phyloP scores from a whole-genome alignment of 768 basidiomycete species.

The Solioccasus polychromus region DNA sequence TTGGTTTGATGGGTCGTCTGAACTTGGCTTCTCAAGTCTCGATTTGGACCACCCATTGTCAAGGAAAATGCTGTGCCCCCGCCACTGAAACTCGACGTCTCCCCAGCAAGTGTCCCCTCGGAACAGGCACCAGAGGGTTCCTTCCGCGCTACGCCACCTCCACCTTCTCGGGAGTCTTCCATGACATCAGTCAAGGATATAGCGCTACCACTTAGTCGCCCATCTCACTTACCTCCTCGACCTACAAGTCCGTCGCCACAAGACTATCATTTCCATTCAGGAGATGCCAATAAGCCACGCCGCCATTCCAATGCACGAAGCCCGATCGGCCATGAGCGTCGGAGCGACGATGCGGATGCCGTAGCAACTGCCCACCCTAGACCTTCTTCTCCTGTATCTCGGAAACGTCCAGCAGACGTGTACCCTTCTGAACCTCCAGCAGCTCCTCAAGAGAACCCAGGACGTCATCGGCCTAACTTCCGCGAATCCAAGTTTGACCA shows the following conservation, averaged over 20 bases:
- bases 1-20: neutral
- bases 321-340: neutral
- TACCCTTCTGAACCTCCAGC: conserved; percentile 7
- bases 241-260: conserved; percentile 20
- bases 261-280: conserved; percentile 7
- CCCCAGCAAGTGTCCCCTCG: conserved; percentile 17
- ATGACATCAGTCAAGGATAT: conserved; percentile 15
- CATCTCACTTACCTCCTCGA: conserved; percentile 21
- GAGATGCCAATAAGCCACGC: conserved; percentile 4
- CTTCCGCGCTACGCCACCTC: conserved; percentile 26
- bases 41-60: conserved; percentile 30
- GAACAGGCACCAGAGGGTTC: conserved; percentile 14
- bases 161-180: conserved; percentile 31
- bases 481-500: conserved; percentile 10
- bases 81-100: conserved; percentile 2
- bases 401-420: conserved; percentile 8
- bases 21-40: conserved; percentile 25
- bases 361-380: conserved; percentile 8
- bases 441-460: conserved; percentile 7
- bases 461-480: conserved; percentile 5
- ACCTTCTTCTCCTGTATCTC: conserved; percentile 4
- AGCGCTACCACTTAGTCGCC: conserved; percentile 3
- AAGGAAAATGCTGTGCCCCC: conserved; percentile 16
- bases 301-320: conserved; percentile 1
- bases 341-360: neutral